phyloP scores from a whole-genome alignment of 2,329 filamentous ascomycete genomes.

The Pseudogymnoascus sp. region DNA sequence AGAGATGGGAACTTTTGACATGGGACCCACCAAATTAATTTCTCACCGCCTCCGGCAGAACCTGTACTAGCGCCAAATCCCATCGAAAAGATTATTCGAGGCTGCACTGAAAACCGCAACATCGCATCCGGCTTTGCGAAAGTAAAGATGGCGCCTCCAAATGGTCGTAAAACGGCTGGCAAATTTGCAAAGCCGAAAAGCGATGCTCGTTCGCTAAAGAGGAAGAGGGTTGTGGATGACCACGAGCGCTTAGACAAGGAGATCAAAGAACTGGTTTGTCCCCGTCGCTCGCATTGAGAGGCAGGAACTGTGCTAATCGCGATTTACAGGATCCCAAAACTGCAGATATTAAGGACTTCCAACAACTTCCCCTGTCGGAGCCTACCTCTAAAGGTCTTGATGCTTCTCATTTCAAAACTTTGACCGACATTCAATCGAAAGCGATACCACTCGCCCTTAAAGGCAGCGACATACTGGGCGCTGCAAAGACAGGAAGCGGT shows the following conservation, averaged over 20 bases:
- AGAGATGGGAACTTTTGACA: slow-evolving; percentile 8
- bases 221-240: slow-evolving; percentile 28
- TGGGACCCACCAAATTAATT: slow-evolving; percentile 10
- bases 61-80: not conserved
- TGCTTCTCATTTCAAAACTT: slow-evolving; percentile 76
- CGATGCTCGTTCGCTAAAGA: slow-evolving; percentile 24
- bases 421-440: slow-evolving; percentile 86
- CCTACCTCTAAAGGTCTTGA: slow-evolving; percentile 73
- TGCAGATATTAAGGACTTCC: slow-evolving; percentile 53
- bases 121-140: slow-evolving; percentile 12
- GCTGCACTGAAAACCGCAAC: slow-evolving; percentile 10
- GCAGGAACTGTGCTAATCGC: slow-evolving; percentile 14
- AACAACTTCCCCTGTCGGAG: slow-evolving; percentile 77
- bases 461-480: slow-evolving; percentile 80
- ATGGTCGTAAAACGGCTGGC: slow-evolving; percentile 10
- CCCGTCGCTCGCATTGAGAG: not conserved
- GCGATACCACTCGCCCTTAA: slow-evolving; percentile 85
- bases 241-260: slow-evolving; percentile 25
- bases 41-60: slow-evolving; percentile 7
- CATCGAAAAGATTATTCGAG: slow-evolving; percentile 16
- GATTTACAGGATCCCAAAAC: slow-evolving; percentile 24
- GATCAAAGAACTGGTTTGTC: slow-evolving; percentile 27
- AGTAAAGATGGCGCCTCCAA: slow-evolving; percentile 22
- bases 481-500: slow-evolving; percentile 90
- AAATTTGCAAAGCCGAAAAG: slow-evolving; percentile 15